A percentile compares a stretch with the other conserved stretches of the same genome.
These are phyloP conservation scores for Solanum peruvianum DNA, from an alignment of 257 asterid genomes.

Conservation along the genomic window DNA sequence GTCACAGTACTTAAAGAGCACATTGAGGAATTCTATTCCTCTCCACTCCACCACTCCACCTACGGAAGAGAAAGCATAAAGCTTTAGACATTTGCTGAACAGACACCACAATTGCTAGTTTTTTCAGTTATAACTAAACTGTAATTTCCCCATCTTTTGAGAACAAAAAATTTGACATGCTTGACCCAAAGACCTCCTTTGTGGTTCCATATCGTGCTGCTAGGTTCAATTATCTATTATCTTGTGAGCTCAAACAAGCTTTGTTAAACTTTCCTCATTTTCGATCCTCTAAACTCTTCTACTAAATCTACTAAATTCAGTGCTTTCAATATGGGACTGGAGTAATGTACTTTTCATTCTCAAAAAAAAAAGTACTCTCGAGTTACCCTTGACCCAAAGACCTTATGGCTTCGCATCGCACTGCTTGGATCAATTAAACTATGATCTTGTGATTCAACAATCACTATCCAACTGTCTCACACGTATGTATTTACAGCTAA, in stretches of 20 bases:
- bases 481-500: background rate
- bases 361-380: background rate
- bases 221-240: too few species aligned
- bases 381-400: background rate
- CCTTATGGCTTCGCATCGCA: accelerated
- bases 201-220: too few species aligned
- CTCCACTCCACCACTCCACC: background rate
- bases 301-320: background rate
- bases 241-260: background rate
- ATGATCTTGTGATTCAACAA: background rate
- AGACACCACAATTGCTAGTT: background rate
- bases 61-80: background rate
- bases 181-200: background rate
- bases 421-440: background rate
- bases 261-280: background rate
- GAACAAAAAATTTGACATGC: background rate
- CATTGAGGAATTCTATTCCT: background rate
- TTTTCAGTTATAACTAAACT: background rate
- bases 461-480: background rate
- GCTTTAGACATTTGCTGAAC: background rate
- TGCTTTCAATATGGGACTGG: background rate
- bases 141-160: background rate
- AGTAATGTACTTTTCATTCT: background rate
- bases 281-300: background rate
- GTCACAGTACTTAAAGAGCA: background rate